Evolutionary conservation across 352 stramenopile species (phyloP).

Genomic region (Blastocystis sp.): DNA sequence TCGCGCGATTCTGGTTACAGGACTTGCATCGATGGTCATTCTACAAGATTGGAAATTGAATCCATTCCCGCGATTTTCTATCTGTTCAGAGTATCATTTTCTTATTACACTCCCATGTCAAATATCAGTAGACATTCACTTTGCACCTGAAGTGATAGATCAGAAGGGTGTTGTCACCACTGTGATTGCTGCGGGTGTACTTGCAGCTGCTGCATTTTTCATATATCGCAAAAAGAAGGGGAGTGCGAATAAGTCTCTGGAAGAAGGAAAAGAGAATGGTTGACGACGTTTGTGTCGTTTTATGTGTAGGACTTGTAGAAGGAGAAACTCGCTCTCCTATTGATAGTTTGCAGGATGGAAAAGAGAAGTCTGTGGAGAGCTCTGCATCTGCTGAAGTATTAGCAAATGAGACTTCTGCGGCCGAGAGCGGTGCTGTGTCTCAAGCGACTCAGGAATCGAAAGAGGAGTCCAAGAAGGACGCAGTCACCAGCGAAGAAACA

Average conservation of each 20-base stretch:
- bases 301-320: no score
- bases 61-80: no score
- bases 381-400: no score
- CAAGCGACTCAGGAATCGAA: not conserved
- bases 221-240: not conserved
- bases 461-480: not conserved
- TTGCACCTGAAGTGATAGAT: not conserved
- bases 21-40: no score
- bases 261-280: not conserved
- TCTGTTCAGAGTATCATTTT: no score
- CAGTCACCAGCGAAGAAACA: not conserved
- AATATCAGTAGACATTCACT: not conserved
- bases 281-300: no score
- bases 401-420: no score
- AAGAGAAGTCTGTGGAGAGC: no score
- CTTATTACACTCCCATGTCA: not conserved
- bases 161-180: not conserved
- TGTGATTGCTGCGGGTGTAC: not conserved
- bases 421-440: not conserved
- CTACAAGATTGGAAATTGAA: no score
- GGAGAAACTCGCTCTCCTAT: no score
- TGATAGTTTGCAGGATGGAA: no score
- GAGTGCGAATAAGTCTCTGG: not conserved
- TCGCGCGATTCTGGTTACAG: no score
- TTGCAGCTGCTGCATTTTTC: conserved; percentile 5